Percentiles rank a stretch among this genome's conserved stretches.
phyloP scores from a whole-genome alignment of 73 alveolate genomes.

The Diophrys appendiculata region DNA sequence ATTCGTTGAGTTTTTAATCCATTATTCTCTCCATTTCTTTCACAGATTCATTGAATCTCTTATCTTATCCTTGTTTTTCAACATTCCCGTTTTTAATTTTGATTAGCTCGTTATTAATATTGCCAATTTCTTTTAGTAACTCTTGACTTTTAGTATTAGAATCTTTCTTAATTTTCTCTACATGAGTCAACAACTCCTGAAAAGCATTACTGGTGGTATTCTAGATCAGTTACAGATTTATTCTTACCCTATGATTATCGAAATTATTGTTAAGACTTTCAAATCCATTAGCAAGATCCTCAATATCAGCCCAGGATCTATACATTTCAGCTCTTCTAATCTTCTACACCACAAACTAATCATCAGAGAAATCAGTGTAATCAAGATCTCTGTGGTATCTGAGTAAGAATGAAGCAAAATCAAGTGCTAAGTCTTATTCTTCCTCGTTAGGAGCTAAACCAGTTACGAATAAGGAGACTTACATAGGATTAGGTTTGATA shows the following conservation, averaged over 20 bases:
- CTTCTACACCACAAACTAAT: conserved; percentile 13
- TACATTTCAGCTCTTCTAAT: conserved; percentile 54
- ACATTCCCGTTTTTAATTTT: not conserved
- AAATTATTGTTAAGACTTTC: conserved; percentile 24
- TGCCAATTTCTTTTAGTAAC: conserved; percentile 3
- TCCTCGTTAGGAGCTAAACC: conserved; percentile 19
- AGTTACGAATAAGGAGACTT: conserved; percentile 8
- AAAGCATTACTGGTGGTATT: conserved; percentile 55
- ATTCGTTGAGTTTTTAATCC: not conserved
- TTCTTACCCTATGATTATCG: conserved; percentile 31
- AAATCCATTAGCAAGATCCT: conserved; percentile 62
- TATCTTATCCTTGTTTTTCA: not conserved
- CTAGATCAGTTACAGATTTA: not conserved
- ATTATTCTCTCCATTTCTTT: not conserved
- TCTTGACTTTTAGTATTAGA: not conserved
- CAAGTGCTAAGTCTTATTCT: conserved; percentile 49
- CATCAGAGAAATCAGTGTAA: conserved; percentile 51
- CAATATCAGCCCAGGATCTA: conserved; percentile 62
- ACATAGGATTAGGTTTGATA: conserved; percentile 10
- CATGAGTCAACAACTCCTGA: conserved; percentile 32
- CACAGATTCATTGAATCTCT: not conserved
- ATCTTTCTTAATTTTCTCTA: not conserved
- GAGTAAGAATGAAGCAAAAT: conserved; percentile 35
- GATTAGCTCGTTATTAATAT: not conserved
- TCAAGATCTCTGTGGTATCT: conserved; percentile 55